These are phyloP conservation scores for Alternaria novae-zelandiae DNA, from an alignment of 2,329 filamentous ascomycete genomes.

Conservation along the genomic window DNA sequence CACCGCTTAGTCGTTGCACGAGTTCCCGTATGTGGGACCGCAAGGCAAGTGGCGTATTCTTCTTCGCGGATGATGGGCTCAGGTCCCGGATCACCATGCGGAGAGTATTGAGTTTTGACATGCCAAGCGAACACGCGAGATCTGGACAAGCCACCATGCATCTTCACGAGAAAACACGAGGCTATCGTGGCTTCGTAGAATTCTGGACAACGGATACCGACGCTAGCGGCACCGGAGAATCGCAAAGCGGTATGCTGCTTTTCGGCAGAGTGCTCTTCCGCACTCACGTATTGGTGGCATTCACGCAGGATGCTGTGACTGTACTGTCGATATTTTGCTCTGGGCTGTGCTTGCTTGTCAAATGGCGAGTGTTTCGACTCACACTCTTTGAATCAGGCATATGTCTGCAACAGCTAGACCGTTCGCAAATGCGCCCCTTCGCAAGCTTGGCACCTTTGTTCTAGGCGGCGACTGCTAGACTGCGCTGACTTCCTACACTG, in stretches of 20 bases:
- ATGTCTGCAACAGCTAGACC: not conserved
- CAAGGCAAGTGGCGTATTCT: not conserved
- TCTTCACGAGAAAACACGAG: conserved; percentile 4
- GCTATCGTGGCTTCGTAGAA: not conserved
- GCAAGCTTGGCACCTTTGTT: not conserved
- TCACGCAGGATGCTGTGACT: not conserved
- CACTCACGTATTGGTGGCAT: not conserved
- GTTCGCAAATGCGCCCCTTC: not conserved
- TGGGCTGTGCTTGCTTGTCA: not conserved
- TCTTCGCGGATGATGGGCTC: not conserved
- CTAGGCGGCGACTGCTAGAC: not conserved
- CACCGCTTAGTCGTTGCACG: not conserved
- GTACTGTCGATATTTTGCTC: not conserved
- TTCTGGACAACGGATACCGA: not conserved
- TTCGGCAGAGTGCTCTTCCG: not conserved
- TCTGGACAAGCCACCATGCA: conserved; percentile 6
- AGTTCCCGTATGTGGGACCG: not conserved
- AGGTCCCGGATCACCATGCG: conserved; percentile 1
- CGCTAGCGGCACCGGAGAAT: not conserved
- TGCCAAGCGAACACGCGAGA: conserved; percentile 5
- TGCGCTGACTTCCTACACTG: not conserved
- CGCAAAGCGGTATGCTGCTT: not conserved
- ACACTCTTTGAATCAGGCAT: not conserved
- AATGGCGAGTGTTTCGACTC: not conserved
- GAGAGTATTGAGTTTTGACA: conserved; percentile 1